Percentiles rank a stretch among this genome's conserved stretches.
Conservation (phyloP, 2,329 filamentous ascomycete species). For the Pezicula radicicola region DNA sequence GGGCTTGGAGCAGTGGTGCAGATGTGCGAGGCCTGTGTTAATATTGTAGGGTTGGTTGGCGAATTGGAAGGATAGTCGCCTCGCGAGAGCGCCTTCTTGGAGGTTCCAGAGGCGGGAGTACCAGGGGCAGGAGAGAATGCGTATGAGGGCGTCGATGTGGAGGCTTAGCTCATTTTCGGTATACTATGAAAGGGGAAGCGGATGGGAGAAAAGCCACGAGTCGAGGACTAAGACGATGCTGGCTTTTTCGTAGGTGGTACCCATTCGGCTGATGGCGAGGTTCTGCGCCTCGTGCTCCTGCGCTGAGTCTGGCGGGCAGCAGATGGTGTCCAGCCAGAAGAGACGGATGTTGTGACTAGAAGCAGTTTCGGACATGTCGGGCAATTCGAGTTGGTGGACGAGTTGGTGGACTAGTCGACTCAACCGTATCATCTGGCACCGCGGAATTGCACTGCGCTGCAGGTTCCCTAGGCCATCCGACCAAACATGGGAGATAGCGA, state of each 20-base stretch:
- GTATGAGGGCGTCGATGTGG: background rate
- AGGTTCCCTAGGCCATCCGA: constrained; percentile 10
- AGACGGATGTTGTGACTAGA: too few species aligned
- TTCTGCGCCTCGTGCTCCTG: background rate
- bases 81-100: constrained; percentile 2
- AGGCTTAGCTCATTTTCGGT: background rate
- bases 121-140: constrained; percentile 2
- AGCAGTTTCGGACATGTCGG: too few species aligned
- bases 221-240: background rate
- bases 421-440: constrained; percentile 7
- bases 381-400: background rate
- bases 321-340: constrained; percentile 5
- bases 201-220: background rate
- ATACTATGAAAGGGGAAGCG: too few species aligned
- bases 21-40: background rate
- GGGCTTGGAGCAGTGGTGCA: background rate
- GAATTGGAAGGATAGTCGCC: background rate
- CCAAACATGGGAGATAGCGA: constrained; percentile 13
- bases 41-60: background rate
- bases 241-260: background rate
- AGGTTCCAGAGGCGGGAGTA: background rate
- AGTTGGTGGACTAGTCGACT: background rate
- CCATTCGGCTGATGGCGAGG: background rate
- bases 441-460: constrained; percentile 4
- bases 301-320: background rate